phyloP scores from a whole-genome alignment of 78 protist species.

The Dictyostelium discoideum region DNA sequence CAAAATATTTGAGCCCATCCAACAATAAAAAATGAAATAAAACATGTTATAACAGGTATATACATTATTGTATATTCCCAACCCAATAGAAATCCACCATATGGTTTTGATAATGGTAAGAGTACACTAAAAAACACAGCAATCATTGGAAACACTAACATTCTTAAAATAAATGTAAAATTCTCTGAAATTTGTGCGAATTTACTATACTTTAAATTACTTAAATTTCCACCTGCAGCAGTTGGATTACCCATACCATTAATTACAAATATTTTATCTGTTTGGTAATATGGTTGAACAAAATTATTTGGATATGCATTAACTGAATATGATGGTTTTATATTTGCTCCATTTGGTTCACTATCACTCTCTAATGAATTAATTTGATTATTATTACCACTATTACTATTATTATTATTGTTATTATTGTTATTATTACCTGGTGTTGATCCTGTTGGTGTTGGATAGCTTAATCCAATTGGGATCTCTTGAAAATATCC shows the following conservation, averaged over 20 bases:
- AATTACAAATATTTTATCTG: neutral
- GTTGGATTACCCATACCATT: neutral
- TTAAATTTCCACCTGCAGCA: neutral
- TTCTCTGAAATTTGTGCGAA: neutral
- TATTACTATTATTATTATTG: no score
- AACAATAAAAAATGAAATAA: slow-evolving; percentile 2
- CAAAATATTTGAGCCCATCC: slow-evolving; percentile 42
- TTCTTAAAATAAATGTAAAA: slow-evolving; percentile 7
- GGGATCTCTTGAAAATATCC: slow-evolving; percentile 17
- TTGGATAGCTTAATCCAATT: neutral
- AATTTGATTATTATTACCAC: neutral
- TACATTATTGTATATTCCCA: slow-evolving; percentile 40
- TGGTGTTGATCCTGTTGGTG: neutral
- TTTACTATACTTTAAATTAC: neutral
- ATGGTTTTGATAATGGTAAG: slow-evolving; percentile 7
- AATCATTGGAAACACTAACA: slow-evolving; percentile 26
- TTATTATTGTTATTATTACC: neutral
- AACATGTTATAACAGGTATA: slow-evolving; percentile 34
- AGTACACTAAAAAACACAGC: slow-evolving; percentile 8
- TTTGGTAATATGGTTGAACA: slow-evolving; percentile 5
- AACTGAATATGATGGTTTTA: neutral
- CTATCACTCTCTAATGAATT: neutral
- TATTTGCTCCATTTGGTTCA: slow-evolving; percentile 15
- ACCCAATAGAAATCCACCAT: slow-evolving; percentile 24
- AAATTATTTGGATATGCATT: slow-evolving; percentile 1